Evolutionary conservation across 345 rosid species (phyloP), one percentile per base, ranked within the genome.

Genomic region (Hypericum androsaemum): DNA sequence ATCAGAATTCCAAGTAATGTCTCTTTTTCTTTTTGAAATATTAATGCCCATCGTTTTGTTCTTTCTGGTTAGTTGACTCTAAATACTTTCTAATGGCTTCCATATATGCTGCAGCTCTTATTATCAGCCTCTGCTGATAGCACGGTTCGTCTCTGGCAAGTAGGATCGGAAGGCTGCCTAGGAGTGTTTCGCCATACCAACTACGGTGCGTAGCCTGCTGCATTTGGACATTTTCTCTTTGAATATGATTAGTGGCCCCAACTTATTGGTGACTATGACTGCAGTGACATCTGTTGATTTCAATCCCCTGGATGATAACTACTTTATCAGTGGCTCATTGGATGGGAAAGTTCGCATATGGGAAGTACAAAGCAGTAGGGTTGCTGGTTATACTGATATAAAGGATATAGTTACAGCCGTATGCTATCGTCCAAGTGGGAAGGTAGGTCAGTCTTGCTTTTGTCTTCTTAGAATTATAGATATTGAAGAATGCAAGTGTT

Each of bases 331-430:
- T 8, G 89, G 82, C 59, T 82, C 84, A 15, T 72, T 69, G 8
- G 89, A 82, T 72, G 85, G 85, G 12, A 82, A 68, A 67, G 84
- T 83, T 50, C 86, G 95, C 13, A 72, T 83, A 49, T 86, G 95
- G 95, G 80, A 83, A 73, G 80, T 77, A 16, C 56, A 62, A 11
- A 51, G 41, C 28, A 65, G 79, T 42, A 70, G 46, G 56, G 88
- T 86, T 61, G 76, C 81, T 47, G 86, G 81, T 68, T 83, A 79
- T 56, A 71, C 80, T 5, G 80, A 77, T 54, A 57, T 73, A 52
- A 74, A 75, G 59, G 86, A 83, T 70, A 81, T 83, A 53, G 80
- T 86, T 53, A 77, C 95, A 54, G 88, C 95, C 14, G 74, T 81
- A 43, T 69, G 78, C 54, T 83, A 81, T 41, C 73, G 55, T 8